Percentiles rank a stretch among this genome's conserved stretches.
These are phyloP conservation scores for Aspergillus pseudonomiae DNA, from an alignment of 2,329 filamentous ascomycete species.

Conservation along the genomic window DNA sequence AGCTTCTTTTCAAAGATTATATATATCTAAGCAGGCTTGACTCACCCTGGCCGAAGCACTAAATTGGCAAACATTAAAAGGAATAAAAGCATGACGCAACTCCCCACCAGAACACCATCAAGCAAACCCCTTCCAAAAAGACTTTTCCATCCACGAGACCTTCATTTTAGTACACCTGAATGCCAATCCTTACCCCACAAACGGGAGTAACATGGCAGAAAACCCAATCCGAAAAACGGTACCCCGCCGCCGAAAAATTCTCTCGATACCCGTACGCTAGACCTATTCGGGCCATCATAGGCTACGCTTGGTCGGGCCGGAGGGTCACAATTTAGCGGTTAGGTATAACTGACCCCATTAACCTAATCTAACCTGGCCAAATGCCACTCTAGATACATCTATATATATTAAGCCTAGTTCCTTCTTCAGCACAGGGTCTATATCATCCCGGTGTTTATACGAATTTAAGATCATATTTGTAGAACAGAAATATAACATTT, in stretches of 20 bases:
- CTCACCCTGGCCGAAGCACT: not conserved
- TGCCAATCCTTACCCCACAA: not conserved
- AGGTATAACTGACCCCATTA: too few species aligned
- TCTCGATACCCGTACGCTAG: not conserved
- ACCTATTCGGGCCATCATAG: not conserved
- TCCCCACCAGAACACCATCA: not conserved
- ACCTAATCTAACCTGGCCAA: too few species aligned
- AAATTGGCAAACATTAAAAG: not conserved
- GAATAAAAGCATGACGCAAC: not conserved
- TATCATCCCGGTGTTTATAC: constrained; percentile 28
- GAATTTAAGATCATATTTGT: constrained; percentile 34
- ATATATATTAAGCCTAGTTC: constrained; percentile 31
- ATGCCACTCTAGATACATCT: constrained; percentile 26
- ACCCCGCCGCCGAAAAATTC: not conserved
- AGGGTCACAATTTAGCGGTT: too few species aligned
- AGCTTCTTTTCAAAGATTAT: too few species aligned
- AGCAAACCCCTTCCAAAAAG: not conserved
- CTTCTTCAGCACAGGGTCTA: constrained; percentile 31
- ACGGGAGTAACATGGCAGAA: not conserved
- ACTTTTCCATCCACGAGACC: not conserved
- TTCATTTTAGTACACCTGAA: not conserved
- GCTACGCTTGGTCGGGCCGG: not conserved
- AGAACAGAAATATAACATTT: constrained; percentile 29
- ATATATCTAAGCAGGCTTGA: too few species aligned
- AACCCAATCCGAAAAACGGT: not conserved